These are phyloP conservation scores for Ormosia emarginata DNA, from an alignment of 306 rosid species.

Conservation along the genomic window DNA sequence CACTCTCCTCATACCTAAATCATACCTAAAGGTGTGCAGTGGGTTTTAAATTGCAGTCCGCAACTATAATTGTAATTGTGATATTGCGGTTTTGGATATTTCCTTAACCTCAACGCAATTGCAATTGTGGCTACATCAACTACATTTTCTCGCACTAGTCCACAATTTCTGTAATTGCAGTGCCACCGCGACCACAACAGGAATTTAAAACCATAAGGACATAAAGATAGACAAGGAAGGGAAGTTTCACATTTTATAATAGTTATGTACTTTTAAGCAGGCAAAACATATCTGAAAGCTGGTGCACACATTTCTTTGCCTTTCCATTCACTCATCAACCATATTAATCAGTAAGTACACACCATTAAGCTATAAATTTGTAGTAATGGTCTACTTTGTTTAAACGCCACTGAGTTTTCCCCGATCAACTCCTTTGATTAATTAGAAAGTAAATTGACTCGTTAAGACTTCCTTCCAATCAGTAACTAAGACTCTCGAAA, in stretches of 20 bases:
- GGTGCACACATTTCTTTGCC: not conserved
- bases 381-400: not conserved
- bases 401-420: not conserved
- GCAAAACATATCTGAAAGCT: not conserved
- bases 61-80: too few species aligned
- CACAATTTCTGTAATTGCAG: too few species aligned
- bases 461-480: too few species aligned
- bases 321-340: not conserved
- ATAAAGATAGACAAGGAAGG: not conserved
- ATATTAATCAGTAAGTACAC: not conserved
- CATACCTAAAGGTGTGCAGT: not conserved
- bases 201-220: too few species aligned
- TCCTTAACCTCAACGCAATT: too few species aligned
- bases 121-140: too few species aligned
- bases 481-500: too few species aligned
- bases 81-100: too few species aligned
- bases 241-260: not conserved
- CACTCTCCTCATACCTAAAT: not conserved
- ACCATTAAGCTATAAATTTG: not conserved
- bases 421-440: not conserved
- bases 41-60: too few species aligned
- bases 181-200: too few species aligned
- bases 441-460: not conserved
- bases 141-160: too few species aligned
- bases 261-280: not conserved